phyloP scores from a whole-genome alignment of 1,284 basidiomycete genomes.

The Pisolithus thermaeus region DNA sequence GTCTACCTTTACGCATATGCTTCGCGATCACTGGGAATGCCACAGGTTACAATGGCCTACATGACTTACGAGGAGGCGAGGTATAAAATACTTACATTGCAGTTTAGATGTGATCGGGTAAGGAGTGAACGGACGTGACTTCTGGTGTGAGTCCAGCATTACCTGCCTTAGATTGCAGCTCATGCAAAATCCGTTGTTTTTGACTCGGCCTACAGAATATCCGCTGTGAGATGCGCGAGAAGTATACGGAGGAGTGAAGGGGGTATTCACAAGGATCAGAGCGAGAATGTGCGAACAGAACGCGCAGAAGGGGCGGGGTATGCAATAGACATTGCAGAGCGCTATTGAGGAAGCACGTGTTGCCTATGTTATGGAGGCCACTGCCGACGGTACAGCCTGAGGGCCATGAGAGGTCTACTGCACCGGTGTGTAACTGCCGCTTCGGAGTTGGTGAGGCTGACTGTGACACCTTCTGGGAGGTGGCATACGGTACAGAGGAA shows the following conservation, averaged over 20 bases:
- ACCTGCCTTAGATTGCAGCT: constrained; percentile 60
- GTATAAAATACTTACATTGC: constrained; percentile 46
- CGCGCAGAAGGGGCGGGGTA: constrained; percentile 82
- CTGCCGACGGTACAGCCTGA: constrained; percentile 38
- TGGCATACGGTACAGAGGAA: constrained; percentile 11
- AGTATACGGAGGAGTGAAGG: neutral
- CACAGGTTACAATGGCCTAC: constrained; percentile 6
- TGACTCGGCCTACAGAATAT: constrained; percentile 44
- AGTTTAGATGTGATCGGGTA: constrained; percentile 59
- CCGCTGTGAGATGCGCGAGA: constrained; percentile 5
- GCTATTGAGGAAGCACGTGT: constrained; percentile 97
- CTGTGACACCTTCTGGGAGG: constrained; percentile 20
- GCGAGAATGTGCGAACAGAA: constrained; percentile 55
- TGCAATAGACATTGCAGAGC: constrained; percentile 92
- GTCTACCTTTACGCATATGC: constrained; percentile 84
- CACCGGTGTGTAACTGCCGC: constrained; percentile 41
- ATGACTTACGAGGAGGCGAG: constrained; percentile 1
- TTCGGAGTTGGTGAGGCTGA: constrained; percentile 9
- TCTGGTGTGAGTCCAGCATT: constrained; percentile 45
- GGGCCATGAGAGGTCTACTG: constrained; percentile 56
- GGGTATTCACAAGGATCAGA: constrained; percentile 42
- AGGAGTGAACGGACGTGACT: constrained; percentile 52
- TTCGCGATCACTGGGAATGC: constrained; percentile 74
- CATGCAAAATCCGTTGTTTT: constrained; percentile 64
- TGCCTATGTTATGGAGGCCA: constrained; percentile 89